phyloP scores from a whole-genome alignment of 495 filamentous ascomycete genomes.

The Annulohypoxylon bovei region DNA sequence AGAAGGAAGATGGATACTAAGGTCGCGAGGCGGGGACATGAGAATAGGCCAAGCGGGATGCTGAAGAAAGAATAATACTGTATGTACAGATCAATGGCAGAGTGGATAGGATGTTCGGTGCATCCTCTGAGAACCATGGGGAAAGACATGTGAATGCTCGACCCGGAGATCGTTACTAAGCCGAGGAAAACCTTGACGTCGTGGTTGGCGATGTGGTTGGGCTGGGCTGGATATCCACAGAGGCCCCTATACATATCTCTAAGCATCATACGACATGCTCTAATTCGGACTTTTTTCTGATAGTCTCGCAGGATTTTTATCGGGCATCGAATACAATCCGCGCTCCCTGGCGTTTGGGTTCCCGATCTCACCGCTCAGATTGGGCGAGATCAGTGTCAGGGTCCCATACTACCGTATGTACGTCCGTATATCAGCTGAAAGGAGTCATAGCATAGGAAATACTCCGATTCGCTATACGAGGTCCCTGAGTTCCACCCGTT shows the following conservation, averaged over 20 bases:
- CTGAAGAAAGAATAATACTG: constrained; percentile 4
- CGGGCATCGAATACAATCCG: not conserved
- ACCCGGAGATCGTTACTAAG: not conserved
- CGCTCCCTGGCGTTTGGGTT: not conserved
- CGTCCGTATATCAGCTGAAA: constrained; percentile 6
- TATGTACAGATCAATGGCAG: not conserved
- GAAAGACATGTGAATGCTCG: not conserved
- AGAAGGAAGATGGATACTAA: constrained; percentile 67
- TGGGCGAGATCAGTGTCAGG: not conserved
- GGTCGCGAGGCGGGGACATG: constrained; percentile 60
- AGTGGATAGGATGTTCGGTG: not conserved
- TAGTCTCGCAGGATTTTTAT: not conserved
- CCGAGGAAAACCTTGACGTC: not conserved
- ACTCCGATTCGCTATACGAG: not conserved
- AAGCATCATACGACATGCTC: not conserved
- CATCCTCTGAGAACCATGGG: not conserved
- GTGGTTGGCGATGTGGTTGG: not conserved
- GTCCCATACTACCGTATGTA: not conserved
- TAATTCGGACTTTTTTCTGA: not conserved
- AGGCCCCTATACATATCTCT: not conserved
- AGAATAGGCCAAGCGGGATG: constrained; percentile 16
- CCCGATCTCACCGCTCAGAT: not conserved
- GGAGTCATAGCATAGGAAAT: constrained; percentile 5
- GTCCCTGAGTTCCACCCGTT: not conserved
- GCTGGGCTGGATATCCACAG: not conserved